Evolutionary conservation across 805 yeast genomes (phyloP).

Genomic region (Isabelozyma heimii): DNA sequence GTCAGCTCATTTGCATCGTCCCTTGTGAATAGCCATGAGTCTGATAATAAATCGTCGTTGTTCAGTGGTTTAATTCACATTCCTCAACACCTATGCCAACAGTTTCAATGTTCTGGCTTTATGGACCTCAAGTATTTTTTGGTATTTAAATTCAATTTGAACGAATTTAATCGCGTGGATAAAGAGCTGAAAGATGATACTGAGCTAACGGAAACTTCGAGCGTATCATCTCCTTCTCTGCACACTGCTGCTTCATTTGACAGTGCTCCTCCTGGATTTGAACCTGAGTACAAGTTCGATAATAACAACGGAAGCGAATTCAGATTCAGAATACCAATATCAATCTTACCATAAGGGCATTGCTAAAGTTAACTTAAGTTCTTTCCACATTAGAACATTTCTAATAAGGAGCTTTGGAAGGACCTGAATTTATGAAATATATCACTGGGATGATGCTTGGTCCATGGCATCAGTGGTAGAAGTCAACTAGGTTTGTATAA

Average conservation of each 20-base stretch:
- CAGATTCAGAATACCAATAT: conserved; percentile 26
- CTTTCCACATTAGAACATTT: no score
- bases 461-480: no score
- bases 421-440: no score
- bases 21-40: conserved; percentile 9
- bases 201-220: background rate
- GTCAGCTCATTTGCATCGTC: conserved; percentile 32
- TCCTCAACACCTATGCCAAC: conserved; percentile 29
- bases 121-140: conserved; percentile 35
- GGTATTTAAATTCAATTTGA: conserved; percentile 35
- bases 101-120: conserved; percentile 34
- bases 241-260: no score
- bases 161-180: conserved; percentile 17
- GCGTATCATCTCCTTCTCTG: background rate
- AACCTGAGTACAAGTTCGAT: conserved; percentile 16
- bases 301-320: conserved; percentile 23
- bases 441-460: no score
- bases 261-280: background rate
- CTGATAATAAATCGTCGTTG: conserved; percentile 4
- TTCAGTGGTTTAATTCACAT: conserved; percentile 27
- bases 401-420: no score
- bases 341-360: conserved; percentile 7
- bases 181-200: background rate
- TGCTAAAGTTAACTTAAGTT: no score
- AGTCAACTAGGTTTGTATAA: no score